Evolutionary conservation across 2,329 filamentous ascomycete species (phyloP).

Genomic region (Sphaerulina musiva): DNA sequence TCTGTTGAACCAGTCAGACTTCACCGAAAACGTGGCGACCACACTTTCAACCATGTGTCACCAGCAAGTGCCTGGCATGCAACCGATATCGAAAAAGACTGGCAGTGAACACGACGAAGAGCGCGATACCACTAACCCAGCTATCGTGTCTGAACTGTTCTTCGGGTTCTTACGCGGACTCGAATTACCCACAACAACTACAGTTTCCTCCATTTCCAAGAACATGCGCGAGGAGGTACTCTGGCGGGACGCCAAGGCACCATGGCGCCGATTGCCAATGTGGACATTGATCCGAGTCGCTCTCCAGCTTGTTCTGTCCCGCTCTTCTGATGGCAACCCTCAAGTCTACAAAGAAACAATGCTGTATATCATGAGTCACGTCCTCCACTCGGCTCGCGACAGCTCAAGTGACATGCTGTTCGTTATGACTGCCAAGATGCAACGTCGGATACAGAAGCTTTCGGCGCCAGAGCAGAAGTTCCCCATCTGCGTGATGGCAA

Average conservation of each 20-base stretch:
- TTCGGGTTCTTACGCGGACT: conserved; percentile 54
- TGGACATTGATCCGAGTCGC: conserved; percentile 59
- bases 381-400: conserved; percentile 25
- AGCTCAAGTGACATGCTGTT: conserved; percentile 15
- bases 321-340: conserved; percentile 4
- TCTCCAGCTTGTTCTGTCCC: conserved; percentile 46
- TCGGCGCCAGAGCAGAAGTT: background rate
- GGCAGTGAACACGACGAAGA: conserved; percentile 45
- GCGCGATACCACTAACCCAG: conserved; percentile 53
- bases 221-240: conserved; percentile 57
- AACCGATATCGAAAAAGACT: conserved; percentile 42
- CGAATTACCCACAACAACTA: conserved; percentile 30
- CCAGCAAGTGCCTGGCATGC: conserved; percentile 18
- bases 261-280: conserved; percentile 58
- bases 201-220: conserved; percentile 46
- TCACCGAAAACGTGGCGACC: conserved; percentile 12
- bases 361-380: conserved; percentile 39
- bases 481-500: background rate
- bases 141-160: conserved; percentile 54
- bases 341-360: conserved; percentile 12
- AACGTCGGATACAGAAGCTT: conserved; percentile 23
- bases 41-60: conserved; percentile 21
- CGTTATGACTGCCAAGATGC: conserved; percentile 25
- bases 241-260: conserved; percentile 40
- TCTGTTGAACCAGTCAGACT: conserved; percentile 29